Evolutionary conservation across 345 rosid species (phyloP).

Genomic region (Rhizophora mangle): DNA sequence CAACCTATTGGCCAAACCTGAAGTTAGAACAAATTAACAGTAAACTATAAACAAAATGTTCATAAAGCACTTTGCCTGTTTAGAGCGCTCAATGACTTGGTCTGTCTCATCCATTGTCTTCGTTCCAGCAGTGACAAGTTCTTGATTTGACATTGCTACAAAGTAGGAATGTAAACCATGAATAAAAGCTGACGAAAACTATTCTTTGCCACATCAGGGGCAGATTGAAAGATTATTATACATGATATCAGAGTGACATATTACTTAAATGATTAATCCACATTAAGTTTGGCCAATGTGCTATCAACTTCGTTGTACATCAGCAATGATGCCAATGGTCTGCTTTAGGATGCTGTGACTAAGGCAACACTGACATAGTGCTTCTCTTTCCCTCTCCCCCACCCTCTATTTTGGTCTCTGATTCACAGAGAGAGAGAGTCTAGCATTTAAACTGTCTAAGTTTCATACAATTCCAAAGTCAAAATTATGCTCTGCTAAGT

Average conservation of each 20-base stretch:
- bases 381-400: too few relatives aligned
- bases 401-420: too few relatives aligned
- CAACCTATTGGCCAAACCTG: constrained; percentile 52
- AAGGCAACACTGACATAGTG: too few relatives aligned
- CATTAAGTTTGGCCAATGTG: not conserved
- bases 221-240: not conserved
- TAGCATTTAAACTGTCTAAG: too few relatives aligned
- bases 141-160: constrained; percentile 90
- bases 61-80: constrained; percentile 47
- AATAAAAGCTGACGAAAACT: not conserved
- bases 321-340: not conserved
- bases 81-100: constrained; percentile 90
- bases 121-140: constrained; percentile 72
- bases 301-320: not conserved
- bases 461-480: too few relatives aligned
- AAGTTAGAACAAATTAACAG: not conserved
- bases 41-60: not conserved
- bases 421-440: too few relatives aligned
- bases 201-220: not conserved
- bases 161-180: constrained; percentile 4
- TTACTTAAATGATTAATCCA: not conserved
- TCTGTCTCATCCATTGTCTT: constrained; percentile 96
- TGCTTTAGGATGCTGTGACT: too few relatives aligned
- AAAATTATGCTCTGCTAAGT: too few relatives aligned
- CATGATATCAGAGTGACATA: not conserved